Evolutionary conservation across 306 rosid genomes (phyloP), one percentile per base, ranked within the genome.

Genomic region (Neltuma alba): DNA sequence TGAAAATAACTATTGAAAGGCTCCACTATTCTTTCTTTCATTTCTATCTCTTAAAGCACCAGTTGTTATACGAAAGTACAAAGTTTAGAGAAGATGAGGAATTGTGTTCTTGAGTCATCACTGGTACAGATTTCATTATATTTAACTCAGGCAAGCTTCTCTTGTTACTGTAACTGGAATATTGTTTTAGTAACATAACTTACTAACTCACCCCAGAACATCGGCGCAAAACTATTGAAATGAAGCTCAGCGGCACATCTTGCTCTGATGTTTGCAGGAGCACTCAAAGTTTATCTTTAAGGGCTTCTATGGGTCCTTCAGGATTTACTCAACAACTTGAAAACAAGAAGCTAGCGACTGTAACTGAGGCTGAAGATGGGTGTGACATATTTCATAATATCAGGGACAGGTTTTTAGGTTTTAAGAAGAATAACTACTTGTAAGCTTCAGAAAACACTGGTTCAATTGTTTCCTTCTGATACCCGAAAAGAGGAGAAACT

Each of bases 351-450:
- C 68, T 78, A 60, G 82, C 79, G 83, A 76, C 77, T 42, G 70
- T 77, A 62, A 70, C 78, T 21, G 87, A 85, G 79, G 83, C 86
- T 30, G 86, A 89, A 76, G 78, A 85, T 44, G 86, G 79, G 9
- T 52, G 75, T 25, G 85, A 86, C 75, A 63, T 90, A 75, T 95
- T 95, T 78, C 80, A 90, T 76, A 85, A 77, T 50, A 75, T 95
- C 83, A 91, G 90, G 76, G 91, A 82, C 76, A 91, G 93, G 65
- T 95, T 95, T 86, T 83, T 91, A 13, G 84, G 83, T 80, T 95
- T 95, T 79, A 95, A 95, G 81, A 88, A 72, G 83, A 79, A 84
- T 45, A 87, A 87, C 69, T 95, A 91, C 79, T 41, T 84, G 99
- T 95, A 89, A 85, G 94, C 52, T 55, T 55, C 76, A 30, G 50